A percentile compares a stretch with the other conserved stretches of the same genome.
These are phyloP conservation scores for Scheffersomyces titani DNA, from an alignment of 1,139 yeast species.

Conservation along the genomic window DNA sequence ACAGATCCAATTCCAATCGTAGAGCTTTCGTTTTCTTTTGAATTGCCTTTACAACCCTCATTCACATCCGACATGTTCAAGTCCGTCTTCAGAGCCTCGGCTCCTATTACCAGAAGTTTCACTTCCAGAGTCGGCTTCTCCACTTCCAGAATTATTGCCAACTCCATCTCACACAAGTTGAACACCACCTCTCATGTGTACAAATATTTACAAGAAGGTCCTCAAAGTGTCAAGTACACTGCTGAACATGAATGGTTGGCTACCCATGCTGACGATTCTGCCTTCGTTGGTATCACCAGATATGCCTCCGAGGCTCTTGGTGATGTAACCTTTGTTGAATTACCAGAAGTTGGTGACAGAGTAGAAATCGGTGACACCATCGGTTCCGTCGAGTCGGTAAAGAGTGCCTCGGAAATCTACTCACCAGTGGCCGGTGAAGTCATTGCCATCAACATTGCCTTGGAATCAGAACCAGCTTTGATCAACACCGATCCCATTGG, in stretches of 20 bases:
- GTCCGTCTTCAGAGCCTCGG: conserved; percentile 7
- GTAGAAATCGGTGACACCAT: conserved; percentile 77
- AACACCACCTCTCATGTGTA: conserved; percentile 54
- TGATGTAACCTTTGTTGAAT: conserved; percentile 91
- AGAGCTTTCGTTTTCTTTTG: background rate
- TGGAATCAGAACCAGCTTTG: conserved; percentile 72
- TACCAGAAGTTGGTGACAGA: conserved; percentile 72
- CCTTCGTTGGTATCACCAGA: conserved; percentile 88
- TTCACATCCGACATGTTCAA: conserved; percentile 5
- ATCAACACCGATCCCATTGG: conserved; percentile 92
- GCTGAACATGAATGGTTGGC: conserved; percentile 97
- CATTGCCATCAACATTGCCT: conserved; percentile 64
- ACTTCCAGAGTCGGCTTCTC: conserved; percentile 15
- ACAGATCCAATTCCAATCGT: background rate
- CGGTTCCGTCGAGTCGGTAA: conserved; percentile 94
- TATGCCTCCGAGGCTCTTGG: conserved; percentile 99
- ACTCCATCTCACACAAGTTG: conserved; percentile 47
- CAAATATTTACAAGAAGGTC: conserved; percentile 51
- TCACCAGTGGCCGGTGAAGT: conserved; percentile 83
- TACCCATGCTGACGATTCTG: conserved; percentile 74
- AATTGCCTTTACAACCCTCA: background rate
- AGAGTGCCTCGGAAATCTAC: conserved; percentile 91
- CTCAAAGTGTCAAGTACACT: conserved; percentile 66
- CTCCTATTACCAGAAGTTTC: conserved; percentile 2
- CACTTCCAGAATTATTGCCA: conserved; percentile 22